Evolutionary conservation across 2,329 filamentous ascomycete genomes (phyloP).

Genomic region (Rutstroemia sp.): DNA sequence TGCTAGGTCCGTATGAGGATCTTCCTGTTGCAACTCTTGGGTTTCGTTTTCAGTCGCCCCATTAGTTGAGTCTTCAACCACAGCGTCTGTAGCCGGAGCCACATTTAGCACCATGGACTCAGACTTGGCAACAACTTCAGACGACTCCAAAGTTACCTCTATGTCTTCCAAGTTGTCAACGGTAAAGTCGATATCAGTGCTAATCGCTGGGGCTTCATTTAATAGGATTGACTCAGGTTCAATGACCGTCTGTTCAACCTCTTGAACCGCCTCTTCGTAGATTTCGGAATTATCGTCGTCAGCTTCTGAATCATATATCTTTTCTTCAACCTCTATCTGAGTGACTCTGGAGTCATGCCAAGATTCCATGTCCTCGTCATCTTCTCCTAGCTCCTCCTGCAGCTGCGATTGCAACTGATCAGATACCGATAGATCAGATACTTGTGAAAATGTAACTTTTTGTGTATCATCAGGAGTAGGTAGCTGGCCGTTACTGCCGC

Average conservation of each 20-base stretch:
- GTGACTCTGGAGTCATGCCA: too few relatives aligned
- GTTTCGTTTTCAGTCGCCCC: too few relatives aligned
- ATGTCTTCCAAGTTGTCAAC: too few relatives aligned
- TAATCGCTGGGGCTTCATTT: too few relatives aligned
- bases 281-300: background rate
- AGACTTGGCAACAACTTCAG: too few relatives aligned
- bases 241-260: background rate
- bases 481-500: background rate
- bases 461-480: constrained; percentile 5
- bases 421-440: background rate
- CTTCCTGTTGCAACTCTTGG: too few relatives aligned
- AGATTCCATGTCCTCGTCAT: background rate
- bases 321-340: background rate
- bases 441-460: background rate
- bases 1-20: too few relatives aligned
- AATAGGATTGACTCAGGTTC: background rate
- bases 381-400: constrained; percentile 4
- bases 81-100: background rate
- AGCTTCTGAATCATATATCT: background rate
- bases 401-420: constrained; percentile 6
- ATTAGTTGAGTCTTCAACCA: too few relatives aligned
- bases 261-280: background rate
- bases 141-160: too few relatives aligned
- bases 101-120: background rate
- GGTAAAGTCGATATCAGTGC: too few relatives aligned